A percentile compares a stretch with the other conserved stretches of the same genome.
Evolutionary conservation across 1,284 basidiomycete species (phyloP).

Genomic region (Austroboletus novae-zelandiae): DNA sequence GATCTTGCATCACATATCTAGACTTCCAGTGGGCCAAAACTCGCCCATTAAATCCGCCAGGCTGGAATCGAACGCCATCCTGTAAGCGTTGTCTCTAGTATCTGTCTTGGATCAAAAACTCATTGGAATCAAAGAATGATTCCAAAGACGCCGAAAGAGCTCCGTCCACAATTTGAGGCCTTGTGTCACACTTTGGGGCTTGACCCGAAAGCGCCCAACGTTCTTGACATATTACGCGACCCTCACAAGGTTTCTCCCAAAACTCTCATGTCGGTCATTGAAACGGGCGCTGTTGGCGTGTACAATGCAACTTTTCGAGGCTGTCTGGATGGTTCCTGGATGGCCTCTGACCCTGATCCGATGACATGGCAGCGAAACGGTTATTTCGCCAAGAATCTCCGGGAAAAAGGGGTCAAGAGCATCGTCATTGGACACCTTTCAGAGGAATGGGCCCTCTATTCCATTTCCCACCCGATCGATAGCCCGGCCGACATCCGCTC

Average conservation of each 20-base stretch:
- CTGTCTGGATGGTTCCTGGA: slow-evolving; percentile 54
- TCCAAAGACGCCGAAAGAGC: slow-evolving; percentile 56
- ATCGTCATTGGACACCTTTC: slow-evolving; percentile 63
- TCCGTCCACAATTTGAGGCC: slow-evolving; percentile 60
- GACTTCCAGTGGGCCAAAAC: slow-evolving; percentile 48
- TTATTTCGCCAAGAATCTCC: slow-evolving; percentile 50
- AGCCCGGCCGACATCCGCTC: slow-evolving; percentile 47
- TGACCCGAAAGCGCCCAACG: slow-evolving; percentile 47
- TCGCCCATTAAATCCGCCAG: slow-evolving; percentile 67
- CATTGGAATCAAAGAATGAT: not conserved
- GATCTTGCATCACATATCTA: slow-evolving; percentile 65
- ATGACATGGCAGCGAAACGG: slow-evolving; percentile 69
- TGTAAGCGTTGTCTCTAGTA: slow-evolving; percentile 39
- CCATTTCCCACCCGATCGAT: slow-evolving; percentile 58
- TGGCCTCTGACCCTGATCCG: slow-evolving; percentile 47
- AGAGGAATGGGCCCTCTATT: slow-evolving; percentile 77
- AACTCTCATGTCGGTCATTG: slow-evolving; percentile 58
- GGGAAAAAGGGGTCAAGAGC: slow-evolving; percentile 56
- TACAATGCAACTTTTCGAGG: slow-evolving; percentile 66
- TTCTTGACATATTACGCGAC: slow-evolving; percentile 52
- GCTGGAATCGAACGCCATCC: slow-evolving; percentile 70
- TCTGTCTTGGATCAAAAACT: not conserved
- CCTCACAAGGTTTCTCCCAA: slow-evolving; percentile 37
- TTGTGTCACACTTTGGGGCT: slow-evolving; percentile 54
- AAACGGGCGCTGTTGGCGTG: slow-evolving; percentile 48